Conservation (phyloP, 2,329 filamentous ascomycete genomes). For the Sclerotinia spermophila region DNA sequence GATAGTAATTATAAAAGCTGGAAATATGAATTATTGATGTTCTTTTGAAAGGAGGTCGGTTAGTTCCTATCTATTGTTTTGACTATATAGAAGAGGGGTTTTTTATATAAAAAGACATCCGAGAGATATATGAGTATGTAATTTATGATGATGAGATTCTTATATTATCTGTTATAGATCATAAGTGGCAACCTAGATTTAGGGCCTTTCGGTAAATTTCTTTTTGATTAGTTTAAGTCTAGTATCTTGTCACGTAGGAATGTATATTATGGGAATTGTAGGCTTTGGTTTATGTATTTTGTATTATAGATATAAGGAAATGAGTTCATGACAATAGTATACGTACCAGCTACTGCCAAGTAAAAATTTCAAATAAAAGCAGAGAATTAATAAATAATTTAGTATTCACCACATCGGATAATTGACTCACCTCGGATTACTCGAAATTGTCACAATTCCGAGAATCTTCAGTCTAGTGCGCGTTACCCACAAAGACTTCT, state of each 20-base stretch:
- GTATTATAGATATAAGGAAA: background rate
- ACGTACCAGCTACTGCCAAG: background rate
- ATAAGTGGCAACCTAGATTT: background rate
- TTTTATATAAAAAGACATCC: too few relatives aligned
- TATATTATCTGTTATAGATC: too few relatives aligned
- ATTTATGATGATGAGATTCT: too few relatives aligned
- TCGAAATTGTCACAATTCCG: background rate
- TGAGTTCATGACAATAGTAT: background rate
- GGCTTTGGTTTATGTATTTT: background rate
- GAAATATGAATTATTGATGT: too few relatives aligned
- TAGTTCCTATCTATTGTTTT: too few relatives aligned
- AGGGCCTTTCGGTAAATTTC: background rate
- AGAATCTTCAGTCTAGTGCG: too few relatives aligned
- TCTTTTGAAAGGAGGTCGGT: too few relatives aligned
- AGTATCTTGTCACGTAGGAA: background rate
- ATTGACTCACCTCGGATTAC: background rate
- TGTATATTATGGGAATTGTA: background rate
- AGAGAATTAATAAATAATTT: background rate
- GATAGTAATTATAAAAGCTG: too few relatives aligned
- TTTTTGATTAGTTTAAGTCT: too few relatives aligned
- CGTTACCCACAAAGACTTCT: background rate
- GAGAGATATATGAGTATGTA: too few relatives aligned
- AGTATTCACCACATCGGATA: background rate
- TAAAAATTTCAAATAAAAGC: background rate
- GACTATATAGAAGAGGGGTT: too few relatives aligned